phyloP scores from a whole-genome alignment of 495 filamentous ascomycete genomes.

The Bathelium albidoporum region DNA sequence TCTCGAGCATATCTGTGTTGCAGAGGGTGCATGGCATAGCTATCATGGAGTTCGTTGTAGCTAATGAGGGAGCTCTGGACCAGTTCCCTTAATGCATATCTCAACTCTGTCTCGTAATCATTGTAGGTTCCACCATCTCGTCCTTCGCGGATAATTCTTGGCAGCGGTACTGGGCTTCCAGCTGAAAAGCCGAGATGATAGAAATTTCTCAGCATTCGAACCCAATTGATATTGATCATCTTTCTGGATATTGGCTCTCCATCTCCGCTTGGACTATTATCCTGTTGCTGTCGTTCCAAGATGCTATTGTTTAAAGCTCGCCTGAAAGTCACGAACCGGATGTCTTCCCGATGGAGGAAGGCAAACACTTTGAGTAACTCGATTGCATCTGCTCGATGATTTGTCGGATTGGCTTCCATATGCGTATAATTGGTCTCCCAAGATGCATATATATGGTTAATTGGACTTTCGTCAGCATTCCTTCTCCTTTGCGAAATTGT shows the following conservation, averaged over 20 bases:
- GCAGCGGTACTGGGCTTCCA: not conserved
- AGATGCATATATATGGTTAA: too few species aligned
- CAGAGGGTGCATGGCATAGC: slow-evolving; percentile 30
- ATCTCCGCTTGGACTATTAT: not conserved
- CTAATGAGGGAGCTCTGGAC: slow-evolving; percentile 11
- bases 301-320: not conserved
- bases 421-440: too few species aligned
- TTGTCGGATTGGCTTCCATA: slow-evolving; percentile 5
- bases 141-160: not conserved
- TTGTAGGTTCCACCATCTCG: not conserved
- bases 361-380: slow-evolving; percentile 25
- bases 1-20: slow-evolving; percentile 31
- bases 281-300: not conserved
- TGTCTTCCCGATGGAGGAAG: slow-evolving; percentile 30
- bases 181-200: not conserved
- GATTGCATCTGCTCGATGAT: slow-evolving; percentile 23
- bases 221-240: not conserved
- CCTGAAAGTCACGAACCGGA: slow-evolving; percentile 11
- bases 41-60: slow-evolving; percentile 13
- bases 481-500: not conserved
- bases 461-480: not conserved
- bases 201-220: not conserved
- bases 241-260: not conserved
- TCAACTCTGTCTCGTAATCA: not conserved
- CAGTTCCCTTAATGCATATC: not conserved